Conservation (phyloP, 1,284 basidiomycete genomes). For the Boletus smithii region DNA sequence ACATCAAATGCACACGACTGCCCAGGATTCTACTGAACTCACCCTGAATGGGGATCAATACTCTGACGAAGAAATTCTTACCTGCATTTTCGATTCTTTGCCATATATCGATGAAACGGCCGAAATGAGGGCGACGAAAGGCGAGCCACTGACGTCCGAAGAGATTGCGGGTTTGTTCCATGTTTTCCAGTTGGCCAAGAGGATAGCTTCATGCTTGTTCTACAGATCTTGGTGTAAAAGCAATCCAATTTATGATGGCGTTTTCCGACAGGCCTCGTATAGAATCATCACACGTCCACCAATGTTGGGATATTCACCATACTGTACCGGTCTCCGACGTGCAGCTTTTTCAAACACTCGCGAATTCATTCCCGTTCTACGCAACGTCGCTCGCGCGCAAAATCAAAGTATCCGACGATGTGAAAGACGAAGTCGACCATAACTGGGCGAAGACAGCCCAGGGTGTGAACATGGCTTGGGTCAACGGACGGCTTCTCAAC, state of each 20-base stretch:
- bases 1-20: neutral
- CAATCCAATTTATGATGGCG: conserved; percentile 67
- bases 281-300: conserved; percentile 10
- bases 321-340: conserved; percentile 42
- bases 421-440: conserved; percentile 56
- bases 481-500: conserved; percentile 70
- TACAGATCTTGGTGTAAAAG: conserved; percentile 68
- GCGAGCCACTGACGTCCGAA: conserved; percentile 53
- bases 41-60: conserved; percentile 15
- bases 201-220: conserved; percentile 2
- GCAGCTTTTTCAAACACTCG: conserved; percentile 62
- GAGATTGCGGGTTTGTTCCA: conserved; percentile 54
- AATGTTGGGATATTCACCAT: conserved; percentile 21
- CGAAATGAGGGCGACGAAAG: conserved; percentile 43
- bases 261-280: conserved; percentile 35
- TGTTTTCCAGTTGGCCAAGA: neutral
- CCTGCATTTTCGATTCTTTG: conserved; percentile 49
- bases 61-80: conserved; percentile 27
- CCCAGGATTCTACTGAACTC: conserved; percentile 3
- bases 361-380: conserved; percentile 88
- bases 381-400: conserved; percentile 68
- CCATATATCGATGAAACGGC: conserved; percentile 47
- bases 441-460: conserved; percentile 54
- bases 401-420: conserved; percentile 48
- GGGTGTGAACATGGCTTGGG: conserved; percentile 64